phyloP scores from a whole-genome alignment of 345 rosid genomes.

The Gossypium thurberi region DNA sequence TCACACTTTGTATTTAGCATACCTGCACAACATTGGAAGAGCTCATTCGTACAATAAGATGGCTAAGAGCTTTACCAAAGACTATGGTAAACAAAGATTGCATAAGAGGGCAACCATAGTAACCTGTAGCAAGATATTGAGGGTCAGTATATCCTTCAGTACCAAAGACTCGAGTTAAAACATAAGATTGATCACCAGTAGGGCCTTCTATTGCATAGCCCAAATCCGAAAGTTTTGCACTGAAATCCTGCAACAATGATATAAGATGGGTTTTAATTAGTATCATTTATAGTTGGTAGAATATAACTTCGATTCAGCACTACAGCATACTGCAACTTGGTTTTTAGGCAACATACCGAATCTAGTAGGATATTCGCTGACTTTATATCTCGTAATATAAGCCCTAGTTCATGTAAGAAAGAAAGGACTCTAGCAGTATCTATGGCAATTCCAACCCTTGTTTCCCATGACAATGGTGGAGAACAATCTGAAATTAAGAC shows the following conservation, averaged over 20 bases:
- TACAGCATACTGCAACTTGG: not conserved
- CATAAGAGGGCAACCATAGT: not conserved
- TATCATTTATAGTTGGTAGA: not conserved
- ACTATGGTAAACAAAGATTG: not conserved
- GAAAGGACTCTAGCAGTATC: conserved; percentile 75
- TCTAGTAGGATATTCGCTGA: conserved; percentile 74
- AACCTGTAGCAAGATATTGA: conserved; percentile 56
- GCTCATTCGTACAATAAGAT: not conserved
- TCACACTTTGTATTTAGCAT: conserved; percentile 56
- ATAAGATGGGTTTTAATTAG: no score
- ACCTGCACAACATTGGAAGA: conserved; percentile 27
- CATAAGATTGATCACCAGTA: conserved; percentile 43
- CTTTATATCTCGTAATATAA: conserved; percentile 84
- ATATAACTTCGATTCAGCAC: not conserved
- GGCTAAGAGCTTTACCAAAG: not conserved
- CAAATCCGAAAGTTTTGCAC: conserved; percentile 60
- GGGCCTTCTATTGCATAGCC: conserved; percentile 68
- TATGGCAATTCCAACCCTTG: conserved; percentile 57
- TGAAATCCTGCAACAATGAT: conserved; percentile 37
- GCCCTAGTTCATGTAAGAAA: conserved; percentile 62
- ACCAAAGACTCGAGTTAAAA: conserved; percentile 52
- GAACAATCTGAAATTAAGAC: conserved; percentile 35
- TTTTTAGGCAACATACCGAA: conserved; percentile 33
- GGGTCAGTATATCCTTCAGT: conserved; percentile 64
- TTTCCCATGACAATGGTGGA: conserved; percentile 58